A percentile compares a stretch with the other conserved stretches of the same genome.
Evolutionary conservation across 1,284 basidiomycete species (phyloP).

Genomic region (Ceraceosorus guamensis): DNA sequence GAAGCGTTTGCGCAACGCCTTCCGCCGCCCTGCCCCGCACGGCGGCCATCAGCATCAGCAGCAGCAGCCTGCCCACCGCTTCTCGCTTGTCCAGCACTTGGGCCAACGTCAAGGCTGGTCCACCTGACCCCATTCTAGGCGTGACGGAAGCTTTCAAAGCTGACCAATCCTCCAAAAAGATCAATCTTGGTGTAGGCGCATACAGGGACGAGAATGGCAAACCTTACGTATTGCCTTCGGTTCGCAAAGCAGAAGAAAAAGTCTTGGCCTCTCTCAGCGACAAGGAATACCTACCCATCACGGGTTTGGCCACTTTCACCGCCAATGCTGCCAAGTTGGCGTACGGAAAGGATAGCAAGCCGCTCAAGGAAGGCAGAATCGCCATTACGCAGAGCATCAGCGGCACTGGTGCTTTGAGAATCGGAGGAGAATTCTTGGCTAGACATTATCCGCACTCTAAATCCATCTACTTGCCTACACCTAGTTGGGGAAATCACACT

Average conservation of each 20-base stretch:
- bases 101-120: slow-evolving; percentile 75
- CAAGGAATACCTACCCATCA: slow-evolving; percentile 98
- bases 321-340: slow-evolving; percentile 83
- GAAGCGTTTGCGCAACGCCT: too few relatives aligned
- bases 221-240: slow-evolving; percentile 84
- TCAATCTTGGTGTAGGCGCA: slow-evolving; percentile 76
- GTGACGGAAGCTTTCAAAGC: slow-evolving; percentile 92
- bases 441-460: slow-evolving; percentile 82
- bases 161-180: slow-evolving; percentile 72
- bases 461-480: slow-evolving; percentile 83
- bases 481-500: slow-evolving; percentile 97
- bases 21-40: too few relatives aligned
- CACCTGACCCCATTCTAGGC: slow-evolving; percentile 88
- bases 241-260: slow-evolving; percentile 81
- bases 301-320: slow-evolving; percentile 79
- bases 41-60: too few relatives aligned
- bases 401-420: slow-evolving; percentile 92
- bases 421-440: slow-evolving; percentile 82
- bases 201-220: slow-evolving; percentile 92
- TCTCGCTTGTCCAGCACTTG: too few relatives aligned
- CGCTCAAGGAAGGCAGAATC: slow-evolving; percentile 63
- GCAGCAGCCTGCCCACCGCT: too few relatives aligned
- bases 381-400: slow-evolving; percentile 94
- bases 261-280: slow-evolving; percentile 66
- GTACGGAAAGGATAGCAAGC: slow-evolving; percentile 67